phyloP scores from a whole-genome alignment of 108 stramenopile genomes.

The Nitzschia sp. region DNA sequence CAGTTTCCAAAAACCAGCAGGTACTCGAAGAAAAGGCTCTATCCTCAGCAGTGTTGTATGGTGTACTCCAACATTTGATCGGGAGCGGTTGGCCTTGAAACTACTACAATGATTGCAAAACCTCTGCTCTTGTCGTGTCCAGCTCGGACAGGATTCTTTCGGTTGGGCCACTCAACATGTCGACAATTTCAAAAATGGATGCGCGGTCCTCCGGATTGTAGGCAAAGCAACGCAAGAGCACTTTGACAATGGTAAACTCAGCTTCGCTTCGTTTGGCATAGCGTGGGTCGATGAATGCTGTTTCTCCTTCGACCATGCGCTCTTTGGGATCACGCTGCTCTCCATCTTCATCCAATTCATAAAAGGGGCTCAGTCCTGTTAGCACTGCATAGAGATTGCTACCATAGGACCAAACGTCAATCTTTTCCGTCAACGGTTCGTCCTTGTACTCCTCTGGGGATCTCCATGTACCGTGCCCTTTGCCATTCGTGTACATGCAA shows the following conservation, averaged over 20 bases:
- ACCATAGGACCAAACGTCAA: conserved; percentile 71
- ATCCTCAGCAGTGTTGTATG: too few species aligned
- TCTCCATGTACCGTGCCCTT: conserved; percentile 37
- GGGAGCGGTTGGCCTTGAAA: too few species aligned
- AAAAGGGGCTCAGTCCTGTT: conserved; percentile 61
- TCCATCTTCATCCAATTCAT: conserved; percentile 46
- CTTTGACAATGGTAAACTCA: conserved; percentile 50
- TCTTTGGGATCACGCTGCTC: conserved; percentile 1
- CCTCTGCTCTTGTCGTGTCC: too few species aligned
- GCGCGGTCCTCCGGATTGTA: conserved; percentile 53
- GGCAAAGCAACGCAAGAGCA: conserved; percentile 56
- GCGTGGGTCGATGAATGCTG: conserved; percentile 56
- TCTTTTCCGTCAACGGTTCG: conserved; percentile 53
- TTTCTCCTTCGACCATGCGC: conserved; percentile 42
- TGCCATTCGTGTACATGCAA: conserved; percentile 60
- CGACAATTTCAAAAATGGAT: conserved; percentile 64
- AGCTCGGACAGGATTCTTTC: too few species aligned
- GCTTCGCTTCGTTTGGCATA: conserved; percentile 50
- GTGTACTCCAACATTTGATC: too few species aligned
- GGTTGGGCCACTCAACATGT: background rate
- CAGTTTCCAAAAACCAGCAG: too few species aligned
- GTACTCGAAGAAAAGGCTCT: too few species aligned
- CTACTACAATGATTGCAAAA: too few species aligned
- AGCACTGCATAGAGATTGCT: conserved; percentile 69
- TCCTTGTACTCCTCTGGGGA: conserved; percentile 70